Evolutionary conservation across 768 basidiomycete species (phyloP).

Genomic region (Rhodocollybia butyracea): DNA sequence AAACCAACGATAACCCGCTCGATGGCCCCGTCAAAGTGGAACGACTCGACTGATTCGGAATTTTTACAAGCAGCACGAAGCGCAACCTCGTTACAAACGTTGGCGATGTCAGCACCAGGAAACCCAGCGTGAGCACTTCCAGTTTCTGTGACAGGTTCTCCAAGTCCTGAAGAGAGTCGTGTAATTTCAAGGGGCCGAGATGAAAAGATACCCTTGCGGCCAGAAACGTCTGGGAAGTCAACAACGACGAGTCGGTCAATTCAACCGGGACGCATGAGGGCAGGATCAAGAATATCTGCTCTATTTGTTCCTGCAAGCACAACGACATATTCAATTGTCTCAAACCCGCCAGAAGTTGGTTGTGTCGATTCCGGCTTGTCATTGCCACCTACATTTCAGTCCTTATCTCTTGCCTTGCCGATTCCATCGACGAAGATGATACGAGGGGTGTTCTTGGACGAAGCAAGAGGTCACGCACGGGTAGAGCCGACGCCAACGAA

Average conservation of each 20-base stretch:
- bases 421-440: conserved; percentile 99
- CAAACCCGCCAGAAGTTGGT: conserved; percentile 95
- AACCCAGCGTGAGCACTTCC: conserved; percentile 94
- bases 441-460: conserved; percentile 94
- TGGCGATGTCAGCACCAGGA: conserved; percentile 98
- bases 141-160: conserved; percentile 82
- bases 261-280: conserved; percentile 94
- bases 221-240: conserved; percentile 91
- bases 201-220: conserved; percentile 96
- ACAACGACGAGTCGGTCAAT: conserved; percentile 97
- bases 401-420: conserved; percentile 85
- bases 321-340: conserved; percentile 94
- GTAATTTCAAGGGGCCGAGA: conserved; percentile 78
- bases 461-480: conserved; percentile 93
- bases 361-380: conserved; percentile 97
- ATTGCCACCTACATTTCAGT: conserved; percentile 79
- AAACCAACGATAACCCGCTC: conserved; percentile 97
- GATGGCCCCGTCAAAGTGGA: conserved; percentile 95
- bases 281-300: conserved; percentile 93
- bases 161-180: conserved; percentile 46
- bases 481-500: conserved; percentile 99
- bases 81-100: conserved; percentile 98
- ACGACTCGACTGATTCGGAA: conserved; percentile 73
- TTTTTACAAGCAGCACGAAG: conserved; percentile 87
- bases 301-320: conserved; percentile 96